phyloP scores from a whole-genome alignment of 148 eudicot species.

The Salicornia ramosissima region DNA sequence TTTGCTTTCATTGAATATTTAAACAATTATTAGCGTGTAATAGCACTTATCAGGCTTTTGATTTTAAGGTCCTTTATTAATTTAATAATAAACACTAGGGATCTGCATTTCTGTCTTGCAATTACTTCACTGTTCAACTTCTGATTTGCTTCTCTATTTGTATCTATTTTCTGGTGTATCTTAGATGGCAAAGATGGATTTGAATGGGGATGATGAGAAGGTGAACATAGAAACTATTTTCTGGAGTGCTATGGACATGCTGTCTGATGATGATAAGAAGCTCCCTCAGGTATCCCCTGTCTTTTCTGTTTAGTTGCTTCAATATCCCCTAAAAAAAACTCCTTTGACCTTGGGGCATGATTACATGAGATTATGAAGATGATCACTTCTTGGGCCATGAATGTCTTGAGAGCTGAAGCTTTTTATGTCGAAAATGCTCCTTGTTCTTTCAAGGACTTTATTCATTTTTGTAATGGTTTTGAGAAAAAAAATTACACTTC shows the following conservation, averaged over 20 bases:
- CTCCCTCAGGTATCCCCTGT: conserved; percentile 72
- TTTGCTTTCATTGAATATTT: neutral
- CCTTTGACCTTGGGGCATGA: neutral
- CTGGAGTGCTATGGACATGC: conserved; percentile 99
- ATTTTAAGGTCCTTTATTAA: neutral
- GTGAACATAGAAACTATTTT: conserved; percentile 76
- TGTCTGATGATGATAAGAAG: conserved; percentile 96
- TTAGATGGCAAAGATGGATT: conserved; percentile 99
- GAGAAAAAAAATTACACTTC: no score
- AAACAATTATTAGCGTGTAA: neutral
- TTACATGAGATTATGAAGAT: neutral
- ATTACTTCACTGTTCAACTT: neutral
- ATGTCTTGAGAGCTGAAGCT: neutral
- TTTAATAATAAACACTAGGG: neutral
- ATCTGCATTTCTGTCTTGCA: neutral
- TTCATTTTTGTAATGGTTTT: no score
- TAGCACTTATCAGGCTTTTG: neutral
- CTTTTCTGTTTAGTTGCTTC: conserved; percentile 4
- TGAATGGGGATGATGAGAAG: conserved; percentile 89
- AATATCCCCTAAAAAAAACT: neutral
- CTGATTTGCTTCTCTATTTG: neutral
- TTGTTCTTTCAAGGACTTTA: no score
- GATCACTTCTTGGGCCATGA: neutral
- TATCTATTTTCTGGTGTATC: conserved; percentile 13
- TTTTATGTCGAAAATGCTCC: neutral